Evolutionary conservation across 257 asterid species (phyloP), one percentile per base, ranked within the genome.

Genomic region (Jacaranda copaia): DNA sequence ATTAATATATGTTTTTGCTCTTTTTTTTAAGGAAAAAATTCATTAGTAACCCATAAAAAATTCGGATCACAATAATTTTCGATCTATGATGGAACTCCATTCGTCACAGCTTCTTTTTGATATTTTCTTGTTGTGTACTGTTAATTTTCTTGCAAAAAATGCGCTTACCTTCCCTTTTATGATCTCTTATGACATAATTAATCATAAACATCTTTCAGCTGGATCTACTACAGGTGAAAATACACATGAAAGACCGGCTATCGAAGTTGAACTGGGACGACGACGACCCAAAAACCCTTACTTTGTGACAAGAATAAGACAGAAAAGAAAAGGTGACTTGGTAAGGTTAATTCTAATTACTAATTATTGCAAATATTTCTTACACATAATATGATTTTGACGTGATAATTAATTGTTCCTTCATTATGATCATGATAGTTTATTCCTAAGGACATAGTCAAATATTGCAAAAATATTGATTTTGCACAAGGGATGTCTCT

Each of bases 261-360:
- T 25, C 2, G 32, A 25, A 42, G 68, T 43, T 72, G 77, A 69
- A 18, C 12, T 42, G 7, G 70, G 59, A 10, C 15, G 59, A 59
- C 43, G 59, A 59, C 43, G 9, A 20, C 77, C 77, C 3, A 10
- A 0, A 7, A 59, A 59, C 15, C 77, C 69, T 43, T 73, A 73
- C 56, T 59, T 73, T 15, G 77, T 73, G 1, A 39, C 77, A 4
- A 73, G 8, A 43, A n/a, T 60, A 8, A 45, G 13, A 19, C 49
- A 3, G n/a, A 73, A 25, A 10, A 16, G 70, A 48, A 32, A 1
- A 1, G 6, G 4, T 15, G 46, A 45, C 68, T 59, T 73, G 69
- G 77, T 60, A 59, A 53, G 40, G 38, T 9, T 35, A 14, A 36
- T 2, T 16, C 7, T 9, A 39, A 11, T n/a, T 18, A 63, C 48